Conservation (phyloP, 805 yeast species). For the baker's yeast (Saccharomyces cerevisiae) region DNA sequence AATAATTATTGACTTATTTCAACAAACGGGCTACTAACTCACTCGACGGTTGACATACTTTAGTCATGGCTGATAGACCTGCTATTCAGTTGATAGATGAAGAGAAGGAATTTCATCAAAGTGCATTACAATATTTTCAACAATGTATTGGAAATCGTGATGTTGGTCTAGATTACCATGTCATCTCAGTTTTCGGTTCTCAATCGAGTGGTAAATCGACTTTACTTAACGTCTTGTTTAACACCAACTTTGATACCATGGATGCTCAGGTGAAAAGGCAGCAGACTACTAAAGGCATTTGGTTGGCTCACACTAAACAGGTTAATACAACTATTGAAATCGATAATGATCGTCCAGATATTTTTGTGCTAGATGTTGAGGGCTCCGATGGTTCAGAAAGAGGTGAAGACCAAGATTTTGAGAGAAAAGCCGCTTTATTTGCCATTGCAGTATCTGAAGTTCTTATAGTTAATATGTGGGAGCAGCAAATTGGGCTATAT, state of each 20-base stretch:
- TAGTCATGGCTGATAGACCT: neutral
- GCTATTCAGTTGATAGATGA: slow-evolving; percentile 50
- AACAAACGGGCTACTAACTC: neutral
- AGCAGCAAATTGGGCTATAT: slow-evolving; percentile 90
- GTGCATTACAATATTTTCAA: slow-evolving; percentile 17
- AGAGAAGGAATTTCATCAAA: slow-evolving; percentile 37
- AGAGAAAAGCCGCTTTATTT: slow-evolving; percentile 89
- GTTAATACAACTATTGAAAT: slow-evolving; percentile 24
- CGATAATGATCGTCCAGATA: slow-evolving; percentile 24
- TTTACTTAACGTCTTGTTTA: slow-evolving; percentile 73
- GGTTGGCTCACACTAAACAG: slow-evolving; percentile 55
- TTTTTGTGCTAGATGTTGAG: slow-evolving; percentile 92
- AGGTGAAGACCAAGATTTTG: slow-evolving; percentile 98
- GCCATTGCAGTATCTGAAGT: slow-evolving; percentile 89
- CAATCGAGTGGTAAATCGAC: slow-evolving; percentile 97
- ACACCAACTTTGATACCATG: slow-evolving; percentile 89
- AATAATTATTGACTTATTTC: neutral
- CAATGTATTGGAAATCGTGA: slow-evolving; percentile 22
- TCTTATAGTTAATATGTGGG: slow-evolving; percentile 91
- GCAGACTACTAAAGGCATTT: slow-evolving; percentile 84
- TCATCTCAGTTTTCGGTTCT: slow-evolving; percentile 92
- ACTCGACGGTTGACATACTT: neutral
- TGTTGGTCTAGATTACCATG: slow-evolving; percentile 70
- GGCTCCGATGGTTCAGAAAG: slow-evolving; percentile 98
- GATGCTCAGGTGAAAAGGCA: slow-evolving; percentile 66